phyloP scores from a whole-genome alignment of 2,329 filamentous ascomycete species.

The Aspergillus sp. region DNA sequence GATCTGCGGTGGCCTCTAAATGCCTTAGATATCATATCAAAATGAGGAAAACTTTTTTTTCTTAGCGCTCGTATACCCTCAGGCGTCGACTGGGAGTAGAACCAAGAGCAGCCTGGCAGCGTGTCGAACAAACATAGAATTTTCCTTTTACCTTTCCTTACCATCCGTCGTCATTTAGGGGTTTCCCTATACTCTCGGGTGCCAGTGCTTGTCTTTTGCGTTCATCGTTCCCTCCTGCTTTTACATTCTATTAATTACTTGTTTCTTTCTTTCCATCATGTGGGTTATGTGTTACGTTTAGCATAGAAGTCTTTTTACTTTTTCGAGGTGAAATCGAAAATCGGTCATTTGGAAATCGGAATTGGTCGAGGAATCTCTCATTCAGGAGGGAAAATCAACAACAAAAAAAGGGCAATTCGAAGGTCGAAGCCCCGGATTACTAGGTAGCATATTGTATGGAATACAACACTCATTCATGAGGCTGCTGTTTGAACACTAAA shows the following conservation, averaged over 20 bases:
- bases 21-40: conserved; percentile 9
- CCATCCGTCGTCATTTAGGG: no score
- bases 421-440: no score
- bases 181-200: conserved; percentile 2
- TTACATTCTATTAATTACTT: conserved; percentile 15
- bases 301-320: conserved; percentile 16
- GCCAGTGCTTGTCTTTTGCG: conserved; percentile 18
- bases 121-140: conserved; percentile 26
- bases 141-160: conserved; percentile 10
- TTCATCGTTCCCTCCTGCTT: conserved; percentile 13
- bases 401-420: no score
- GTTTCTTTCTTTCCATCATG: conserved; percentile 15
- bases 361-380: neutral
- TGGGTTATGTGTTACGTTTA: conserved; percentile 24
- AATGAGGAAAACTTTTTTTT: conserved; percentile 22
- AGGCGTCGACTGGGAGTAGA: conserved; percentile 33
- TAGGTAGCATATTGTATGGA: no score
- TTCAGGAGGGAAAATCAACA: no score
- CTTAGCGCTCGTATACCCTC: conserved; percentile 38
- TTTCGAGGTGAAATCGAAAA: conserved; percentile 14
- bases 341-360: conserved; percentile 7
- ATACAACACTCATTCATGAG: no score
- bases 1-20: conserved; percentile 39
- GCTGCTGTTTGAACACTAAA: no score
- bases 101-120: conserved; percentile 31